Evolutionary conservation across 768 basidiomycete genomes (phyloP).

Genomic region (Amanita rimosa): DNA sequence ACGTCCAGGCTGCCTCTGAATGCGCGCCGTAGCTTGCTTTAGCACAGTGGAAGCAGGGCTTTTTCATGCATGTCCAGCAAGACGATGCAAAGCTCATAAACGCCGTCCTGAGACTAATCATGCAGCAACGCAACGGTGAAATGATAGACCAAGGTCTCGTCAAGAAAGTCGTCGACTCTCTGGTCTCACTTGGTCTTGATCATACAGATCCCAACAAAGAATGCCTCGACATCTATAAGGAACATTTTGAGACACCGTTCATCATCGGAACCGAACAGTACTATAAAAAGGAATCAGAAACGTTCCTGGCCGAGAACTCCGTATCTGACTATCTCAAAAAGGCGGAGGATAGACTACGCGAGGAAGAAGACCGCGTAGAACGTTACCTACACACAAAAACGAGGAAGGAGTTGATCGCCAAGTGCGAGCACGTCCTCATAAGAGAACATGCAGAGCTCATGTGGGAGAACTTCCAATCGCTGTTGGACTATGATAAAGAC

Average conservation of each 20-base stretch:
- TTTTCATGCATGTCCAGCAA: slow-evolving; percentile 79
- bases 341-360: slow-evolving; percentile 85
- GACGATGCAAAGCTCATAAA: slow-evolving; percentile 74
- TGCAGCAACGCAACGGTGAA: slow-evolving; percentile 92
- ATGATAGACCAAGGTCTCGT: slow-evolving; percentile 91
- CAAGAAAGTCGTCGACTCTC: slow-evolving; percentile 96
- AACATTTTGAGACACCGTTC: slow-evolving; percentile 88
- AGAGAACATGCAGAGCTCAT: slow-evolving; percentile 81
- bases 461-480: slow-evolving; percentile 91
- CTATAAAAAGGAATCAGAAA: slow-evolving; percentile 88
- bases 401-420: slow-evolving; percentile 71
- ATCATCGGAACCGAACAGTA: slow-evolving; percentile 82
- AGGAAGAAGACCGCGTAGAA: slow-evolving; percentile 95
- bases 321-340: slow-evolving; percentile 97
- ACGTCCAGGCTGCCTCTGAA: slow-evolving; percentile 1
- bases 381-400: slow-evolving; percentile 89
- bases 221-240: slow-evolving; percentile 91
- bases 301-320: slow-evolving; percentile 84
- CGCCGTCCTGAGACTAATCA: slow-evolving; percentile 82
- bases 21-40: slow-evolving; percentile 60
- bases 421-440: slow-evolving; percentile 92
- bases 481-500: slow-evolving; percentile 92
- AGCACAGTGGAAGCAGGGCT: slow-evolving; percentile 90
- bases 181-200: slow-evolving; percentile 92
- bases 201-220: slow-evolving; percentile 87